Conservation (phyloP, 163 green algal species). For the Coccomyxa subellipsoidea region DNA sequence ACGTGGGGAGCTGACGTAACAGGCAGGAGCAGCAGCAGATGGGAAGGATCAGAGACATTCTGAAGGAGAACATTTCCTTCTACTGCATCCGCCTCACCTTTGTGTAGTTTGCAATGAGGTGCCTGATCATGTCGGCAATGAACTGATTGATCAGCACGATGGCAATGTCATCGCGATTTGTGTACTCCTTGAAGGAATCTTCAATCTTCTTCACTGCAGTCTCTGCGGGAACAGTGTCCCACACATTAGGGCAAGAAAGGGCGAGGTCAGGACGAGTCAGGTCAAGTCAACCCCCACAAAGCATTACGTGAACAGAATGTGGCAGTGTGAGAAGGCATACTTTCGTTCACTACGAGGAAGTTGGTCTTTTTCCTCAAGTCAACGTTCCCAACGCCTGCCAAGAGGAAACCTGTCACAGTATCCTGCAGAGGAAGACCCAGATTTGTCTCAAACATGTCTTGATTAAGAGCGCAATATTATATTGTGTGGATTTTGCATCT, state of each 20-base stretch:
- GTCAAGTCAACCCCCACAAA: too few species aligned
- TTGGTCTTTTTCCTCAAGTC: constrained; percentile 90
- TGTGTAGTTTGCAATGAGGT: constrained; percentile 78
- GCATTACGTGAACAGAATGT: too few species aligned
- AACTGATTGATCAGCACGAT: constrained; percentile 96
- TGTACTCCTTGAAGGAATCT: constrained; percentile 92
- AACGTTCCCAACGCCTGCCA: constrained; percentile 92
- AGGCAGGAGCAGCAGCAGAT: too few species aligned
- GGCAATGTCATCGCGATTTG: constrained; percentile 88
- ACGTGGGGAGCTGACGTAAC: background rate
- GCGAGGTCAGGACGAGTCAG: too few species aligned
- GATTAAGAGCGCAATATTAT: background rate
- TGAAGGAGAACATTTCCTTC: too few species aligned
- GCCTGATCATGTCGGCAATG: constrained; percentile 90
- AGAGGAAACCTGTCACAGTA: constrained; percentile 96
- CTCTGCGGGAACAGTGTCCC: constrained; percentile 51
- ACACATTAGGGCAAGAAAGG: too few species aligned
- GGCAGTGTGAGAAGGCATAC: constrained; percentile 33
- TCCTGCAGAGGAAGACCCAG: constrained; percentile 59
- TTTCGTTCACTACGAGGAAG: constrained; percentile 94
- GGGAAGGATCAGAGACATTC: too few species aligned
- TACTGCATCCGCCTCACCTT: constrained; percentile 60
- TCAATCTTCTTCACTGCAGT: constrained; percentile 87
- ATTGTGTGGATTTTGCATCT: too few species aligned
- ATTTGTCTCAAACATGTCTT: background rate